Evolutionary conservation across 768 basidiomycete species (phyloP).

Genomic region (Boletus tomentosulus): DNA sequence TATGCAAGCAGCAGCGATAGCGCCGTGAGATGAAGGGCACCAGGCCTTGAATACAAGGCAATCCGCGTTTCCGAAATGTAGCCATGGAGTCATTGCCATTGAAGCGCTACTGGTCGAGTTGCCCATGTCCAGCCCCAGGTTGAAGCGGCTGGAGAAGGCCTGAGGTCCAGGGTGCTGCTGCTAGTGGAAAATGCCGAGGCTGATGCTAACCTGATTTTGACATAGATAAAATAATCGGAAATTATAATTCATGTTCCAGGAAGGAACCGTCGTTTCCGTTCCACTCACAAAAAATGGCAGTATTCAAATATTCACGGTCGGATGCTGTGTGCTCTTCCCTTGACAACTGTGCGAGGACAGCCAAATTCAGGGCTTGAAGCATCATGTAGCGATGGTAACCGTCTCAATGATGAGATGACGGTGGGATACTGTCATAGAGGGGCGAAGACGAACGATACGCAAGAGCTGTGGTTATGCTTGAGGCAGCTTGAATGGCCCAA

Average conservation of each 20-base stretch:
- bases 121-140: background rate
- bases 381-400: background rate
- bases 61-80: constrained; percentile 68
- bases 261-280: background rate
- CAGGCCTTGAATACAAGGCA: constrained; percentile 63
- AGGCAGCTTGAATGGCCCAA: background rate
- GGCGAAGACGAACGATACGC: background rate
- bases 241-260: background rate
- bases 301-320: no score
- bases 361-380: no score
- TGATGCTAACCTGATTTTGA: constrained; percentile 3
- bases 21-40: constrained; percentile 66
- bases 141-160: background rate
- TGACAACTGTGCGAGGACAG: no score
- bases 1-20: constrained; percentile 72
- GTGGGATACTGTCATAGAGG: background rate
- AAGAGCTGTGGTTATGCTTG: background rate
- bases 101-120: constrained; percentile 11
- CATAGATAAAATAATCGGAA: background rate
- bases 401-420: constrained; percentile 3
- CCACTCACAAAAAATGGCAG: no score
- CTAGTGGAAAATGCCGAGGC: background rate
- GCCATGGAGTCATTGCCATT: constrained; percentile 56
- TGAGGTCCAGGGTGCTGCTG: no score
- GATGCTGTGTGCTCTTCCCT: no score